phyloP scores from a whole-genome alignment of 352 stramenopile species.

The Pythium utonaiense region DNA sequence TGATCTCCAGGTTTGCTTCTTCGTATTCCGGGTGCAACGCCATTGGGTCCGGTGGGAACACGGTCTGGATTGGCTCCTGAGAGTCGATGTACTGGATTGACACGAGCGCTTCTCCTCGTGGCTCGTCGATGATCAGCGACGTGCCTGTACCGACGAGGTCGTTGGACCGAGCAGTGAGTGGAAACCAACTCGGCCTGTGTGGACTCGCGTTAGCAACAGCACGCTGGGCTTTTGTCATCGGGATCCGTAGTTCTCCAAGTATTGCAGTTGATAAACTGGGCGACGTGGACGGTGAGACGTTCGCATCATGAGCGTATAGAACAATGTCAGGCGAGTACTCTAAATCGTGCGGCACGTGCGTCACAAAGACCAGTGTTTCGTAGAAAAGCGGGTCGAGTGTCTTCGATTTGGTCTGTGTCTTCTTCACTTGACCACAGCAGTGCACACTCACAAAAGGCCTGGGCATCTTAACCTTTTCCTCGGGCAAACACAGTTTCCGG shows the following conservation, averaged over 20 bases:
- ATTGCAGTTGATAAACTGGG: conserved; percentile 16
- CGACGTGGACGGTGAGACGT: conserved; percentile 26
- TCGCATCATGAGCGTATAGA: conserved; percentile 63
- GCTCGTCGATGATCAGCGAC: conserved; percentile 28
- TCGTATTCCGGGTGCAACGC: conserved; percentile 45
- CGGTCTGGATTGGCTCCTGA: conserved; percentile 24
- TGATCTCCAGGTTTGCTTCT: conserved; percentile 58
- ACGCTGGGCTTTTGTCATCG: conserved; percentile 42
- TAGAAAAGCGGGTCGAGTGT: conserved; percentile 82
- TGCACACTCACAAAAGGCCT: conserved; percentile 81
- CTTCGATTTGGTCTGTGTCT: conserved; percentile 40
- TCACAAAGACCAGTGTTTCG: conserved; percentile 64
- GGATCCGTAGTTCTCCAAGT: conserved; percentile 46
- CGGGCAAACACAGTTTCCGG: conserved; percentile 44
- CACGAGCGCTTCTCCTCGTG: conserved; percentile 46
- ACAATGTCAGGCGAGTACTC: conserved; percentile 68
- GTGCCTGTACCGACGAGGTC: not conserved
- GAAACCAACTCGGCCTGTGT: conserved; percentile 50
- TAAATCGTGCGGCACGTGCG: conserved; percentile 44
- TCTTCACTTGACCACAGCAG: conserved; percentile 60
- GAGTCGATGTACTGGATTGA: conserved; percentile 69
- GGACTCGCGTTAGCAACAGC: conserved; percentile 39
- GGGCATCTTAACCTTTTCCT: conserved; percentile 40
- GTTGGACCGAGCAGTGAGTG: conserved; percentile 21
- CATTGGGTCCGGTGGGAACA: conserved; percentile 20